Base-by-base conservation (phyloP, 306 rosid species). In the Rosa rugosa region DNA sequence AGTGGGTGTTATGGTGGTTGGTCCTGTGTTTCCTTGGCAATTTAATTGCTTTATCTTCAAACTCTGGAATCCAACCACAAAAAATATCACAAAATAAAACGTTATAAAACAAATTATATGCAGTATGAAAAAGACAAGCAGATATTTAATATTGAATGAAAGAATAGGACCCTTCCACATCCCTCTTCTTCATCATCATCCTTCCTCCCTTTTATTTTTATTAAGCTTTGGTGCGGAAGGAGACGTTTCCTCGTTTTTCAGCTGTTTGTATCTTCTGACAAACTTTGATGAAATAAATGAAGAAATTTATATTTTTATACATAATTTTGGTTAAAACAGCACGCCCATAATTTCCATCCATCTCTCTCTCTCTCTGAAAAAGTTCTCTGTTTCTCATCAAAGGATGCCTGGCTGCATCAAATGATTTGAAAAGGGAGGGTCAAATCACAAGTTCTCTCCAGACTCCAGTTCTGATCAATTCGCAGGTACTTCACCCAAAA, bases 211-310 rank as follows among this genome's bases (percentile, higher is more conserved):
- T 57, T 41, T 40, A 46, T 69, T 31, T 71, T 80, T 75, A 79
- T 81, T 75, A 66, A 88, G 83, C 89, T 81, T 82, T 78, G 79
- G 88, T 84, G 82, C 78, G 82, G 97, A 92, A 88, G 97, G 54
- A 89, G 93, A 92, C 93, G 87, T 91, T 88, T 92, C 90, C 97
- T 92, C 94, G 89, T 90, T 87, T 87, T 85, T 84, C 93, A 79
- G 83, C 90, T 83, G 85, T 80, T 78, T 77, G 89, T 88, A 85
- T 84, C 90, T 84, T 90, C 90, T 87, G 82, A 85, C 89, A 89
- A 72, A 69, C 79, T 77, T 84, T 57, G 65, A 85, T 67, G 49
- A 67, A 67, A 18, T 40, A 40, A 66, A 69, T 86, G n/a, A n/a
- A n/a, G n/a, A 62, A 41, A 80, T 75, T 66, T 79, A 65, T 31